Evolutionary conservation across 306 rosid genomes (phyloP), one percentile per base, ranked within the genome.

Genomic region (Vigna trinervia): DNA sequence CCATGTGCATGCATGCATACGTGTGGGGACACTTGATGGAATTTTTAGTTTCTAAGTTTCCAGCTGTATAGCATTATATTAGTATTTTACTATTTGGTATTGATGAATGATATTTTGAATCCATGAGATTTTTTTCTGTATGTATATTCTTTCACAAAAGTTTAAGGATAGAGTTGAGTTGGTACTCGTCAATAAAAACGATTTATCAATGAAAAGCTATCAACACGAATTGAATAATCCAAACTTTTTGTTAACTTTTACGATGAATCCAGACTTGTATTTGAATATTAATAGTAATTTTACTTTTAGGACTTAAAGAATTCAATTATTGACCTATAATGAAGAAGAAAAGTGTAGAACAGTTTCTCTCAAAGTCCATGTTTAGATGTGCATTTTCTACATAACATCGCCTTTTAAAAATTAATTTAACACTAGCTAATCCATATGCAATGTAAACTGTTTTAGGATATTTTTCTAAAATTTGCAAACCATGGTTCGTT

Each of bases 1-100:
- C 70, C 82, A 82, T 82, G 78, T 69, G 70, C 50, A 17, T 67
- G 34, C 65, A 72, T 15, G 71, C 64, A 48, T 58, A 60, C 77
- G 68, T 74, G 80, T 68, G 72, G 80, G 75, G 30, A 57, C 36
- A 66, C 38, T 74, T 70, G 6, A 47, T 34, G 59, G 22, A 48
- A 32, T 22, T 70, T 53, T 81, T 30, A 38, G 13, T 71, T 45
- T 76, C 62, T 43, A 76, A 63, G 70, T 64, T 77, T 64, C 82
- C 79, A 71, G 75, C 62, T 77, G 78, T 54, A 63, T 53, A 5
- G 67, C 53, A 38, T 61, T 36, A 52, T 72, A 59, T 62, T 75
- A 71, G 23, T 62, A 50, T 71, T 20, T 43, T 19, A 57, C 4
- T 57, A 45, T 13, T 59, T 17, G 12, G 69, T 23, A 61, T 61